These are phyloP conservation scores for Penicillium sp. DNA, from an alignment of 2,329 filamentous ascomycete species.

Conservation along the genomic window DNA sequence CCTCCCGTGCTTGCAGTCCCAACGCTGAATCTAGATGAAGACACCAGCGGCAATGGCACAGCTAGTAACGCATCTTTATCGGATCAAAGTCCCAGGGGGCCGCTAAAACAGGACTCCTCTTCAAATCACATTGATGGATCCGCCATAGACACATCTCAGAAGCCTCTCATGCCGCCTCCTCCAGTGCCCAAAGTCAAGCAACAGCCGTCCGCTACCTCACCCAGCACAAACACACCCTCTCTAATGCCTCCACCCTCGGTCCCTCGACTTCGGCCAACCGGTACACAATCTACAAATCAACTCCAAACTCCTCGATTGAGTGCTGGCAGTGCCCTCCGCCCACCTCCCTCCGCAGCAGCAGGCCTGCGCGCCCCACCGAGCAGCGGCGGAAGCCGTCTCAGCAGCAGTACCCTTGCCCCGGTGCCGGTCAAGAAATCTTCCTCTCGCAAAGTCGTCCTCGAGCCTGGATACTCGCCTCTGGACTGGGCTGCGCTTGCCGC, in stretches of 20 bases:
- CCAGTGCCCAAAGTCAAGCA: slow-evolving; percentile 18
- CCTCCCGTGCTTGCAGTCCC: slow-evolving; percentile 34
- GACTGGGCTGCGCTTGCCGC: slow-evolving; percentile 87
- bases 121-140: slow-evolving; percentile 15
- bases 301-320: slow-evolving; percentile 36
- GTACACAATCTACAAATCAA: slow-evolving; percentile 22
- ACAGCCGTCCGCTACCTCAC: slow-evolving; percentile 11
- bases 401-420: slow-evolving; percentile 48
- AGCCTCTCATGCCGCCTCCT: slow-evolving; percentile 12
- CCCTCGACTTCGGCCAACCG: slow-evolving; percentile 31
- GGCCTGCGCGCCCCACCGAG: slow-evolving; percentile 43
- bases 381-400: slow-evolving; percentile 47
- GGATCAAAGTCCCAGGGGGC: slow-evolving; percentile 9
- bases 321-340: slow-evolving; percentile 36
- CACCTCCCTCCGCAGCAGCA: slow-evolving; percentile 50
- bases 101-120: slow-evolving; percentile 2
- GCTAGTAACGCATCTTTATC: slow-evolving; percentile 10
- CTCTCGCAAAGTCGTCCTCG: slow-evolving; percentile 68
- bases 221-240: slow-evolving; percentile 24
- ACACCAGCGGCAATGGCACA: slow-evolving; percentile 11
- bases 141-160: slow-evolving; percentile 5
- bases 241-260: slow-evolving; percentile 42
- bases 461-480: slow-evolving; percentile 90
- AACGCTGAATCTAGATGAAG: slow-evolving; percentile 34
- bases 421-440: slow-evolving; percentile 51